Conservation (phyloP, 768 basidiomycete genomes). For the Peribolospora kevripleyi region DNA sequence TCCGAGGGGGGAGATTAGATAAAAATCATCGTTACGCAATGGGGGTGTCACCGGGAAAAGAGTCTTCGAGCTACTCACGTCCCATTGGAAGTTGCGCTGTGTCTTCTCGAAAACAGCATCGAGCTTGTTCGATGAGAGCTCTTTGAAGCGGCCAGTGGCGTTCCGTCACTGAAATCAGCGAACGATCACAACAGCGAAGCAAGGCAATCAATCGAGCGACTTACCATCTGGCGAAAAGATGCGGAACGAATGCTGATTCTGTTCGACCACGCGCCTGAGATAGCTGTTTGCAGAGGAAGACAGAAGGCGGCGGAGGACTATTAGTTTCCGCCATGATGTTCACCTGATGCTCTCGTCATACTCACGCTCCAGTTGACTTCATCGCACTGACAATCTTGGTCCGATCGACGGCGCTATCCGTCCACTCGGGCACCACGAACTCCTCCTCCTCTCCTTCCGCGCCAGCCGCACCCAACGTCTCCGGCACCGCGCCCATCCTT, state of each 20-base stretch:
- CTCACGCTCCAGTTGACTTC: not conserved
- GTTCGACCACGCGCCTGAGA: slow-evolving; percentile 23
- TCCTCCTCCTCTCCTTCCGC: not conserved
- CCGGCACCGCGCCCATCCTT: not conserved
- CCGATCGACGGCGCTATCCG: slow-evolving; percentile 9
- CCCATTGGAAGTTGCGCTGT: slow-evolving; percentile 65
- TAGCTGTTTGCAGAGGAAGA: slow-evolving; percentile 10
- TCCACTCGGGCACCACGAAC: slow-evolving; percentile 8
- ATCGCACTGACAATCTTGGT: slow-evolving; percentile 2
- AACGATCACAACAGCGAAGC: not conserved
- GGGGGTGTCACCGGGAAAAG: no score
- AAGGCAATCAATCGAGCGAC: not conserved
- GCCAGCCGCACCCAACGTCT: slow-evolving; percentile 3
- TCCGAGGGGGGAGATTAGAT: no score
- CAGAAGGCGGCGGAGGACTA: slow-evolving; percentile 21
- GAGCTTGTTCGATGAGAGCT: slow-evolving; percentile 66
- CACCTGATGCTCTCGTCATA: not conserved
- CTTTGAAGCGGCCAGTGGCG: slow-evolving; percentile 12
- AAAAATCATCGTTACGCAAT: no score
- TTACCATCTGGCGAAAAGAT: slow-evolving; percentile 60
- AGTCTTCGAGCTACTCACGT: slow-evolving; percentile 15
- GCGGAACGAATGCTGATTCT: slow-evolving; percentile 53
- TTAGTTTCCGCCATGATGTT: not conserved
- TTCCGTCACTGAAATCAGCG: not conserved
- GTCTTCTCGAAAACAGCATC: slow-evolving; percentile 42